A percentile compares a stretch with the other conserved stretches of the same genome.
Evolutionary conservation across 2,329 filamentous ascomycete genomes (phyloP).

Genomic region (Elsinoe batatas): DNA sequence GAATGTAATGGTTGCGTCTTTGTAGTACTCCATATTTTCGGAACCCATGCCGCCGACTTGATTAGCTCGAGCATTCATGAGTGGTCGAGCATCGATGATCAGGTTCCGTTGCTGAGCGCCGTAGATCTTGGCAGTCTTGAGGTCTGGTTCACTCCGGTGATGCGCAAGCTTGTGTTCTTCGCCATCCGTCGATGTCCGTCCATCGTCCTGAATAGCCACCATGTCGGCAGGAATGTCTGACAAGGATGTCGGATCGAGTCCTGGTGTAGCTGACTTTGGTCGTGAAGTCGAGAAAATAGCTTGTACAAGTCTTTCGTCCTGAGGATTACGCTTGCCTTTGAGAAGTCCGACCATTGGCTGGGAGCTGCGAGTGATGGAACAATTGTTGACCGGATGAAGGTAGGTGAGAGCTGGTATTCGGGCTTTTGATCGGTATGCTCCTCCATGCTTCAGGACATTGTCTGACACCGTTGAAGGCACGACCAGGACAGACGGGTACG

Average conservation of each 20-base stretch:
- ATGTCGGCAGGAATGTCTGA: slow-evolving; percentile 11
- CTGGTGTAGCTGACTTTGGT: slow-evolving; percentile 13
- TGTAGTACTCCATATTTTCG: slow-evolving; percentile 97
- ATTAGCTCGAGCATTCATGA: slow-evolving; percentile 89
- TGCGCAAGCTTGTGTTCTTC: slow-evolving; percentile 1
- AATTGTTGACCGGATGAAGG: slow-evolving; percentile 93
- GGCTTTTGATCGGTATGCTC: slow-evolving; percentile 75
- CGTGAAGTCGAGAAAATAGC: slow-evolving; percentile 75
- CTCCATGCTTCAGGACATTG: slow-evolving; percentile 89
- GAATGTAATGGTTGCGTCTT: slow-evolving; percentile 81
- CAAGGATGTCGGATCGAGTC: slow-evolving; percentile 12
- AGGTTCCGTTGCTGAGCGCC: slow-evolving; percentile 88
- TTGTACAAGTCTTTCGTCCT: slow-evolving; percentile 87
- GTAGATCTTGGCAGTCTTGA: slow-evolving; percentile 45
- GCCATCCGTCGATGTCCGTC: background rate
- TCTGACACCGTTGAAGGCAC: slow-evolving; percentile 91
- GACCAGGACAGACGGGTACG: slow-evolving; percentile 75
- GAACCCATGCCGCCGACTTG: slow-evolving; percentile 87
- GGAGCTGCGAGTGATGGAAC: slow-evolving; percentile 88
- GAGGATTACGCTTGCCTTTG: slow-evolving; percentile 72
- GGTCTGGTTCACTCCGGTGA: slow-evolving; percentile 10
- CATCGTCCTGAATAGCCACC: background rate
- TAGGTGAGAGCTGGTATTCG: slow-evolving; percentile 87
- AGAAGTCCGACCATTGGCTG: slow-evolving; percentile 82
- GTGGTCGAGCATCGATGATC: slow-evolving; percentile 91